Evolutionary conservation across 2,329 filamentous ascomycete genomes (phyloP).

Genomic region (Beauveria scarabaeidicola): DNA sequence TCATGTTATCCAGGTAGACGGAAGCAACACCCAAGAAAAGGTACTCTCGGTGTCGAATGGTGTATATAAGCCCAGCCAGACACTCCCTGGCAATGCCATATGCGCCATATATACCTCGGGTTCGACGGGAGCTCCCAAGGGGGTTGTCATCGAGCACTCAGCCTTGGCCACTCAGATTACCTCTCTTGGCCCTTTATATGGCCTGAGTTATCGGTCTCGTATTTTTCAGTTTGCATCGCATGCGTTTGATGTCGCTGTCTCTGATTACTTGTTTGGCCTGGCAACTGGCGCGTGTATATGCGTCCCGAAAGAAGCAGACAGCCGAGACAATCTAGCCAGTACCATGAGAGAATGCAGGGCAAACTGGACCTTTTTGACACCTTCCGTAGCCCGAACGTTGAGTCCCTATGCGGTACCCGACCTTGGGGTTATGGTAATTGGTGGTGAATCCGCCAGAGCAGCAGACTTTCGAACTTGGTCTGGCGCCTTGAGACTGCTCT

Average conservation of each 20-base stretch:
- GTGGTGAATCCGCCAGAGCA: not conserved
- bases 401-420: not conserved
- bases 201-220: not conserved
- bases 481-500: not conserved
- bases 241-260: not conserved
- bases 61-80: not conserved
- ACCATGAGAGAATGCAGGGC: not conserved
- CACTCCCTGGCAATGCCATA: not conserved
- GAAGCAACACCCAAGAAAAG: not conserved
- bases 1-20: not conserved
- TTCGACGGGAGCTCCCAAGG: not conserved
- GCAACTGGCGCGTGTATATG: not conserved
- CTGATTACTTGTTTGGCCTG: not conserved
- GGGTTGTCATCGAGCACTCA: not conserved
- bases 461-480: not conserved
- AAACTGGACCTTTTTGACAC: not conserved
- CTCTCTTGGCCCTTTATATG: not conserved
- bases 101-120: not conserved
- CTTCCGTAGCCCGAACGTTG: not conserved
- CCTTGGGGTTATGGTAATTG: not conserved
- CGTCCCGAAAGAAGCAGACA: not conserved
- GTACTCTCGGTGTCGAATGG: not conserved
- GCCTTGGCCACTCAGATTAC: not conserved
- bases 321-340: not conserved
- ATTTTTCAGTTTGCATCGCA: slow-evolving; percentile 2